Conservation (phyloP, 345 rosid genomes). For the Hypericum perforatum region DNA sequence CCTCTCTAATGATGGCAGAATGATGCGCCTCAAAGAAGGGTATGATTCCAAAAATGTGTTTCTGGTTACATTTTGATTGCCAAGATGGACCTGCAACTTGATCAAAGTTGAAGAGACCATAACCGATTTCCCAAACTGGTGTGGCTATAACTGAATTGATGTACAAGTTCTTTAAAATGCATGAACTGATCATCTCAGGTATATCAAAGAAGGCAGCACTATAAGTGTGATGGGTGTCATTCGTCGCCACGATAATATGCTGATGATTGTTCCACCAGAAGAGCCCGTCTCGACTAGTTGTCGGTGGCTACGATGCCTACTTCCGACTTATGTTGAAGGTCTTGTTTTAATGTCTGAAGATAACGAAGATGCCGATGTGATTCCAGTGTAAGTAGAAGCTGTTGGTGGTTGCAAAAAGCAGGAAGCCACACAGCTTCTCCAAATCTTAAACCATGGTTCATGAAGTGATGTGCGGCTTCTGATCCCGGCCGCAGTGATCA, state of each 20-base stretch:
- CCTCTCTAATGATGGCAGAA: conserved; percentile 53
- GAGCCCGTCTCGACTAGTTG: conserved; percentile 70
- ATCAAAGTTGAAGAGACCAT: background rate
- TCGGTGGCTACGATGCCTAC: conserved; percentile 63
- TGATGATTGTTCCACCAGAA: conserved; percentile 69
- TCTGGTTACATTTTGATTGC: background rate
- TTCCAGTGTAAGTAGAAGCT: conserved; percentile 49
- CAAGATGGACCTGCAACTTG: background rate
- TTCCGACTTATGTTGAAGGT: conserved; percentile 70
- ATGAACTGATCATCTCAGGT: conserved; percentile 34
- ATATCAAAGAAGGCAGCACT: conserved; percentile 86
- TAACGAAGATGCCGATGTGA: conserved; percentile 53
- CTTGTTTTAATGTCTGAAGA: conserved; percentile 69
- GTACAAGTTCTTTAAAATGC: background rate
- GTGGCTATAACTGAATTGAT: no score
- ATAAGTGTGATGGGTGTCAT: conserved; percentile 95
- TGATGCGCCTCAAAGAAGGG: conserved; percentile 94
- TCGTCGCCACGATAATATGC: conserved; percentile 68
- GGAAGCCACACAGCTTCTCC: no score
- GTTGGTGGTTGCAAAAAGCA: background rate
- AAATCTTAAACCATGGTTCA: no score
- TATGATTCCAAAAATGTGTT: conserved; percentile 15
- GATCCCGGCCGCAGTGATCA: no score
- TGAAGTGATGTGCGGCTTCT: no score
- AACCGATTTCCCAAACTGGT: no score